These are phyloP conservation scores for Plicaturopsis crispa DNA, from an alignment of 768 basidiomycete genomes.

Conservation along the genomic window DNA sequence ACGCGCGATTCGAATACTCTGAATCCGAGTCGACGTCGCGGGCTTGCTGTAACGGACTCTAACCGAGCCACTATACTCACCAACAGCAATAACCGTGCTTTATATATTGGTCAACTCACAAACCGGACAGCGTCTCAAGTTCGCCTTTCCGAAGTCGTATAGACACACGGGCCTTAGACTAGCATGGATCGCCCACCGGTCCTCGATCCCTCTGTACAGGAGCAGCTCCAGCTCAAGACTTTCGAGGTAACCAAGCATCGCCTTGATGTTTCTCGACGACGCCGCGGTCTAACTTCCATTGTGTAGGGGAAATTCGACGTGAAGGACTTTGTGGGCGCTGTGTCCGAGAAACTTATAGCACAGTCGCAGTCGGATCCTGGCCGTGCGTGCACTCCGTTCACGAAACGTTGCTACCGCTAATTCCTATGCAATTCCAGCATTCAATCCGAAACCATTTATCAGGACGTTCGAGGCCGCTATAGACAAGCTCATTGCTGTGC, in stretches of 20 bases:
- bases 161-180: no score
- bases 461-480: slow-evolving; percentile 87
- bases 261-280: slow-evolving; percentile 1
- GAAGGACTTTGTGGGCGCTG: slow-evolving; percentile 78
- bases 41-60: no score
- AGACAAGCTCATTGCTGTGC: slow-evolving; percentile 77
- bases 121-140: no score
- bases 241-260: slow-evolving; percentile 39
- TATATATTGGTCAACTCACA: no score
- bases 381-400: slow-evolving; percentile 35
- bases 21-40: no score
- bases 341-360: slow-evolving; percentile 83
- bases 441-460: slow-evolving; percentile 91
- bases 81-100: no score
- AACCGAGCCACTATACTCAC: no score
- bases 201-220: slow-evolving; percentile 50
- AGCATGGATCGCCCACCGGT: no score
- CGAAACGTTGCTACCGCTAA: slow-evolving; percentile 3
- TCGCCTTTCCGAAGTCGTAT: no score
- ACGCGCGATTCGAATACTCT: no score
- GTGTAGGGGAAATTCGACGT: slow-evolving; percentile 83
- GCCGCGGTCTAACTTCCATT: slow-evolving; percentile 6
- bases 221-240: slow-evolving; percentile 41
- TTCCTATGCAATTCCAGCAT: slow-evolving; percentile 43
- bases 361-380: slow-evolving; percentile 80